Evolutionary conservation across 805 yeast genomes (phyloP).

Genomic region (Cyberlindnera euphorbiae): DNA sequence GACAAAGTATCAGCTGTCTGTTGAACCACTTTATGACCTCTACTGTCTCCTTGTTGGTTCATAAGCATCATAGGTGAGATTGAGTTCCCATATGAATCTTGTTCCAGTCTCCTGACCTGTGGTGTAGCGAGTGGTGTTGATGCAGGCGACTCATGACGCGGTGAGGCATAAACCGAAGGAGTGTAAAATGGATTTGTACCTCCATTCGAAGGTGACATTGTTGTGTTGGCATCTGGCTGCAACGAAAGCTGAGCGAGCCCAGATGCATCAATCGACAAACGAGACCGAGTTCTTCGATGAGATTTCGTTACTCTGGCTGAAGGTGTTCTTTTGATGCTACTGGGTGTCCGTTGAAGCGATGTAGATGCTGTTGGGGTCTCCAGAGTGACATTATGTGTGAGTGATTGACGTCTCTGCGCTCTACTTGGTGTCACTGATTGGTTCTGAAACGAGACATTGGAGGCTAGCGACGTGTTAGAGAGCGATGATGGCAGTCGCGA

Average conservation of each 20-base stretch:
- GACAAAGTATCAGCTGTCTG: slow-evolving; percentile 4
- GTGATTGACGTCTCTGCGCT: slow-evolving; percentile 2
- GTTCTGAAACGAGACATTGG: slow-evolving; percentile 1
- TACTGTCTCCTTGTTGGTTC: slow-evolving; percentile 1
- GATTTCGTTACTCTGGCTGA: slow-evolving; percentile 9
- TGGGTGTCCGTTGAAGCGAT: slow-evolving; percentile 1
- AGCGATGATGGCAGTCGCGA: slow-evolving; percentile 4
- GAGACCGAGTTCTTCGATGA: slow-evolving; percentile 12
- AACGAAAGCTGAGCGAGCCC: slow-evolving; percentile 7
- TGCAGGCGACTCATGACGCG: slow-evolving; percentile 7
- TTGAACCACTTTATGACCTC: neutral
- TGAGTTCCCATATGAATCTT: slow-evolving; percentile 3
- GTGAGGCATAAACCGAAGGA: slow-evolving; percentile 4
- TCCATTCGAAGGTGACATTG: slow-evolving; percentile 1
- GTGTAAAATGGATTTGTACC: slow-evolving; percentile 12
- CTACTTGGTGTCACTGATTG: slow-evolving; percentile 8
- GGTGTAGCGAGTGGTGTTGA: slow-evolving; percentile 11
- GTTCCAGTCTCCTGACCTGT: no score
- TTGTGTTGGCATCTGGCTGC: slow-evolving; percentile 2
- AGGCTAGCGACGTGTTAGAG: slow-evolving; percentile 5
- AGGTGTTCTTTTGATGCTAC: slow-evolving; percentile 10
- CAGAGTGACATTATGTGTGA: neutral
- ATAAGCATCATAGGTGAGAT: slow-evolving; percentile 13
- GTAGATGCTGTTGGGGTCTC: neutral
- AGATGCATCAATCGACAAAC: slow-evolving; percentile 12